Conservation (phyloP, 176 grass and related monocot species). For the Musa troglodytarum region DNA sequence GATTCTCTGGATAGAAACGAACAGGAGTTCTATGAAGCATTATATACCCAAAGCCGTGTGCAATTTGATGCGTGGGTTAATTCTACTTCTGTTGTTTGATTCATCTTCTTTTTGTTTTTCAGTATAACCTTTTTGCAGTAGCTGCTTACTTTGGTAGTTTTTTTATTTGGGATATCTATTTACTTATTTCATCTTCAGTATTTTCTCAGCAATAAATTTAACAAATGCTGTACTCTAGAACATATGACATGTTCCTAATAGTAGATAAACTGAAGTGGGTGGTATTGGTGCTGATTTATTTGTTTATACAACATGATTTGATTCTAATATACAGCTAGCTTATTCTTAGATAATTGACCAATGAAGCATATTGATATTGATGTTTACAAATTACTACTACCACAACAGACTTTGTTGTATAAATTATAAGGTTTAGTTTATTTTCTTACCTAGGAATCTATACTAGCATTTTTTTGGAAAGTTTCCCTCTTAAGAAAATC, state of each 20-base stretch:
- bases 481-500: no score
- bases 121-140: no score
- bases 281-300: no score
- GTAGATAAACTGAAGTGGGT: not conserved
- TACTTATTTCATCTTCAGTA: not conserved
- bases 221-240: not conserved
- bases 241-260: not conserved
- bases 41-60: constrained; percentile 79
- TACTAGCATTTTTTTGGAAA: no score
- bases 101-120: not conserved
- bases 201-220: not conserved
- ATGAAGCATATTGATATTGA: no score
- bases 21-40: constrained; percentile 91
- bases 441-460: no score
- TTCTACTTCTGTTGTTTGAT: not conserved
- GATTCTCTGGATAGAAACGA: constrained; percentile 75
- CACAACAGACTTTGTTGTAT: no score
- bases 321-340: not conserved
- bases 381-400: no score
- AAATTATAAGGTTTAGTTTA: no score
- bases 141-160: not conserved
- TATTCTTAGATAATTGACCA: not conserved
- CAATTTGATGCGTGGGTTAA: constrained; percentile 89
- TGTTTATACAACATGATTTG: no score
- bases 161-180: not conserved